These are phyloP conservation scores for Thalassiosira sp. DNA, from an alignment of 352 stramenopile species.

Conservation along the genomic window DNA sequence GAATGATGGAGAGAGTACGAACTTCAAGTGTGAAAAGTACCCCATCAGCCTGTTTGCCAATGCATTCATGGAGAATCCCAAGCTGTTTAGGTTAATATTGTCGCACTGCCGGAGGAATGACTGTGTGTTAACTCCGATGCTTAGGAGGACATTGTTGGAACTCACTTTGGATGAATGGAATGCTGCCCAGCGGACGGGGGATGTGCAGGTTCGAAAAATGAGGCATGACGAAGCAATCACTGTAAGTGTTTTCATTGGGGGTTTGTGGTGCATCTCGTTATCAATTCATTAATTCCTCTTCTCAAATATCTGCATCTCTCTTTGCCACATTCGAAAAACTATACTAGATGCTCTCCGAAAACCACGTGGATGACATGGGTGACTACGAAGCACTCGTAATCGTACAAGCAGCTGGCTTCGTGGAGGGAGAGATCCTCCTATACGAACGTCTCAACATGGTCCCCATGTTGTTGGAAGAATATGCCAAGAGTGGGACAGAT, in stretches of 20 bases:
- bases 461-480: constrained; percentile 76
- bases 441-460: constrained; percentile 80
- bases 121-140: constrained; percentile 68
- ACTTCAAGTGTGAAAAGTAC: constrained; percentile 61
- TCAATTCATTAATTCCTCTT: constrained; percentile 1
- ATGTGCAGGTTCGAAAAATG: constrained; percentile 67
- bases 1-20: neutral
- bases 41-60: constrained; percentile 78
- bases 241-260: constrained; percentile 34
- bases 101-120: constrained; percentile 79
- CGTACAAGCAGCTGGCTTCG: constrained; percentile 75
- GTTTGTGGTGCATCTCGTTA: neutral
- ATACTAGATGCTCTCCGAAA: constrained; percentile 70
- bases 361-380: constrained; percentile 71
- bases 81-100: constrained; percentile 78
- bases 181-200: constrained; percentile 61
- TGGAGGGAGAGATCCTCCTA: constrained; percentile 76
- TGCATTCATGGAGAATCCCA: constrained; percentile 80
- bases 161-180: constrained; percentile 83
- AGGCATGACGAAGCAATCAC: constrained; percentile 73
- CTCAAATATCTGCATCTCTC: neutral
- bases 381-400: constrained; percentile 81
- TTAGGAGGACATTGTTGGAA: constrained; percentile 75
- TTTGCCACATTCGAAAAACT: no score
- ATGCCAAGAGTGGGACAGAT: constrained; percentile 69